Evolutionary conservation across 805 yeast species (phyloP).

Genomic region (Torulaspora indica): DNA sequence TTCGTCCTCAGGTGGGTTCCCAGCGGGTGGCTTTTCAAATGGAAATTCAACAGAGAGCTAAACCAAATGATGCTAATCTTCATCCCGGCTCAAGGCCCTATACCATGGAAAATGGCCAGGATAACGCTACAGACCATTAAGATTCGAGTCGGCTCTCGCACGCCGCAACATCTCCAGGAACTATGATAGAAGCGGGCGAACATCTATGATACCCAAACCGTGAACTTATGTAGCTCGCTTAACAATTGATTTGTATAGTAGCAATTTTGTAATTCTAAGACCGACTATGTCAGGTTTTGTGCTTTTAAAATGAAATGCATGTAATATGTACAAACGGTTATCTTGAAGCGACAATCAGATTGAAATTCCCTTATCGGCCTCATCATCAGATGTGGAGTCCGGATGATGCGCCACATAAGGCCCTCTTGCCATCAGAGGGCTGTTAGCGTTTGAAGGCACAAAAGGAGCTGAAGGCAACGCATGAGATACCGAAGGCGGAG

Average conservation of each 20-base stretch:
- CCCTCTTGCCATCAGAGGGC: neutral
- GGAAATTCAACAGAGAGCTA: neutral
- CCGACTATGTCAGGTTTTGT: neutral
- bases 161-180: neutral
- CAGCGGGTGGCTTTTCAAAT: too few species aligned
- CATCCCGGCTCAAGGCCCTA: neutral
- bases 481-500: constrained; percentile 9
- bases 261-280: constrained; percentile 2
- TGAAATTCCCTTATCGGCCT: neutral
- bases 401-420: neutral
- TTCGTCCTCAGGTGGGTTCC: too few species aligned
- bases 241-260: neutral
- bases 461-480: constrained; percentile 6
- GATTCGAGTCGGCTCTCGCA: neutral
- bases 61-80: neutral
- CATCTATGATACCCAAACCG: constrained; percentile 3
- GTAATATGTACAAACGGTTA: neutral
- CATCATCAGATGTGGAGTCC: neutral
- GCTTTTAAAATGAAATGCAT: neutral
- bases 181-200: neutral
- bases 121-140: neutral
- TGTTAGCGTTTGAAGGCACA: constrained; percentile 3
- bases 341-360: neutral
- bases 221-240: neutral
- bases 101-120: neutral